Evolutionary conservation across 2,329 filamentous ascomycete genomes (phyloP).

Genomic region (Ceratocystis albifundus): DNA sequence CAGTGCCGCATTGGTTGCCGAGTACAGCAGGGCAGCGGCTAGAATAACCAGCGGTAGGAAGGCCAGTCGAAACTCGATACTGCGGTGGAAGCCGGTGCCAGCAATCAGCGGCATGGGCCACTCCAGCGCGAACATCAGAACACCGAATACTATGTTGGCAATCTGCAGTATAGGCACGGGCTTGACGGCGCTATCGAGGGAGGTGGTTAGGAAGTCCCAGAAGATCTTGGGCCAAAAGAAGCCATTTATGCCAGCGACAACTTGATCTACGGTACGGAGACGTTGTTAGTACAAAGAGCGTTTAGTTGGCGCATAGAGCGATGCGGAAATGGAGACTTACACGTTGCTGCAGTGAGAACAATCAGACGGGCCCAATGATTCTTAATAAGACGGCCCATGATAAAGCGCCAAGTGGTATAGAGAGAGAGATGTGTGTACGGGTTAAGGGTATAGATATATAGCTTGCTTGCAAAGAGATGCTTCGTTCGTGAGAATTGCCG

Average conservation of each 20-base stretch:
- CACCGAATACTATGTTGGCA: conserved; percentile 72
- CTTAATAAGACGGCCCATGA: conserved; percentile 97
- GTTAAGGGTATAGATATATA: conserved; percentile 11
- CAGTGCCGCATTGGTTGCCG: conserved; percentile 79
- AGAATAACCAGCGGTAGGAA: conserved; percentile 70
- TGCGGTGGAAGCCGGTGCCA: conserved; percentile 67
- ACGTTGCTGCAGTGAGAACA: conserved; percentile 68
- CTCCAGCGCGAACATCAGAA: conserved; percentile 74
- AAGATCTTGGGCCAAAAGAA: conserved; percentile 99
- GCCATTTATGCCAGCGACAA: conserved; percentile 67
- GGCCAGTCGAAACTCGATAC: conserved; percentile 73
- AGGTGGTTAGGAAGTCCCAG: conserved; percentile 91
- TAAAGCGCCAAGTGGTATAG: not conserved
- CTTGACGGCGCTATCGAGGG: conserved; percentile 73
- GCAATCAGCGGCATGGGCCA: conserved; percentile 75
- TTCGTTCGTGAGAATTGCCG: not conserved
- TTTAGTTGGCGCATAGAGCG: not conserved
- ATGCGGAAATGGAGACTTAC: conserved; percentile 38
- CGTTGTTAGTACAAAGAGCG: not conserved
- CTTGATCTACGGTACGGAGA: conserved; percentile 54
- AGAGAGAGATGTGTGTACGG: conserved; percentile 25
- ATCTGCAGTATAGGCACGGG: conserved; percentile 82
- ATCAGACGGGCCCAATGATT: conserved; percentile 98
- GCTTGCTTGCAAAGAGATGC: not conserved
- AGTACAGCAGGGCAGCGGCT: conserved; percentile 68